phyloP scores from a whole-genome alignment of 2,329 filamentous ascomycete species.

The Xylaria sp. region DNA sequence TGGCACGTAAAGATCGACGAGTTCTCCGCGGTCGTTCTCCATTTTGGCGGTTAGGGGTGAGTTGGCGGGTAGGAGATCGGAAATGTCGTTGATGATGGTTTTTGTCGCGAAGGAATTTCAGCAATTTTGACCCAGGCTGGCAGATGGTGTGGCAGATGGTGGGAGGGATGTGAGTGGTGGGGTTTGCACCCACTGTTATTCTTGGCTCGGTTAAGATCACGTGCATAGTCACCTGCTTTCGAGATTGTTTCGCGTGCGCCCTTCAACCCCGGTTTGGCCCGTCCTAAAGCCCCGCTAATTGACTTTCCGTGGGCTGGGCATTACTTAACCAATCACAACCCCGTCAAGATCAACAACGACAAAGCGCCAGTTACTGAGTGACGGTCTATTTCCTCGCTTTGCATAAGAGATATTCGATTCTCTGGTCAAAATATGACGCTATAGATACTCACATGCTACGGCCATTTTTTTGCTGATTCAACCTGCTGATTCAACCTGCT shows the following conservation, averaged over 20 bases:
- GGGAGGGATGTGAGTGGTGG: slow-evolving; percentile 31
- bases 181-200: slow-evolving; percentile 34
- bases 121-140: slow-evolving; percentile 43
- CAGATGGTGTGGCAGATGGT: slow-evolving; percentile 33
- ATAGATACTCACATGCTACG: neutral
- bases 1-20: slow-evolving; percentile 91
- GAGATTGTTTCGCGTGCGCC: slow-evolving; percentile 43
- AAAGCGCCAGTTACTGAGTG: neutral
- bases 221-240: slow-evolving; percentile 46
- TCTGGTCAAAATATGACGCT: neutral
- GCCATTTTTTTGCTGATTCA: slow-evolving; percentile 14
- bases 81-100: slow-evolving; percentile 41
- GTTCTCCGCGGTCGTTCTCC: slow-evolving; percentile 99
- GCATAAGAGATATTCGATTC: neutral
- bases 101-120: slow-evolving; percentile 39
- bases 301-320: no score
- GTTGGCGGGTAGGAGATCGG: slow-evolving; percentile 32
- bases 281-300: slow-evolving; percentile 17
- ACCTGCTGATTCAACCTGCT: slow-evolving; percentile 34
- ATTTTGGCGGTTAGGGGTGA: slow-evolving; percentile 71
- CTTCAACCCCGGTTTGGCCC: neutral
- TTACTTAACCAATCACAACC: neutral
- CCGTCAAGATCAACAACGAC: slow-evolving; percentile 8
- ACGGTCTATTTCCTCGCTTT: neutral
- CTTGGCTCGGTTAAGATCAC: slow-evolving; percentile 41